Evolutionary conservation across 1,139 yeast genomes (phyloP).

Genomic region (Suhomyces panamericanus): DNA sequence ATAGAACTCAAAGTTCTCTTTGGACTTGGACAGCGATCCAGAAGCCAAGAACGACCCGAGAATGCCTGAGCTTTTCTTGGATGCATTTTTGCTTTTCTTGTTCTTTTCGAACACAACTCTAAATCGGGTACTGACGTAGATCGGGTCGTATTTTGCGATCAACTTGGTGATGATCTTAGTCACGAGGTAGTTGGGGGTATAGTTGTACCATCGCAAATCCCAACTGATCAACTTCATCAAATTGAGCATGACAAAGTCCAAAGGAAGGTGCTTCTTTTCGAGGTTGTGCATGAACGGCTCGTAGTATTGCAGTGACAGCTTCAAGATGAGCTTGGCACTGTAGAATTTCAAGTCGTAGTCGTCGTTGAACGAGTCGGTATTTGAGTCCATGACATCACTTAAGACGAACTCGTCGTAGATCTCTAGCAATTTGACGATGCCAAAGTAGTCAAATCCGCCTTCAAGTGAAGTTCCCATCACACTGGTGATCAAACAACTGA

Average conservation of each 20-base stretch:
- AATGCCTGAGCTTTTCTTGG: constrained; percentile 3
- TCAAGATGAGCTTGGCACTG: constrained; percentile 39
- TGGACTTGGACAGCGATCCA: constrained; percentile 12
- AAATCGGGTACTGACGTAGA: constrained; percentile 33
- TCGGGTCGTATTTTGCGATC: constrained; percentile 32
- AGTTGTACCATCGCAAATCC: constrained; percentile 47
- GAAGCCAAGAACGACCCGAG: constrained; percentile 18
- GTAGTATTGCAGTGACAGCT: constrained; percentile 22
- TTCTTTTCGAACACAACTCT: constrained; percentile 39
- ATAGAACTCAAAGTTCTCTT: constrained; percentile 26
- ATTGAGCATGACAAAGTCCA: constrained; percentile 38
- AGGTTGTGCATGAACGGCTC: constrained; percentile 27
- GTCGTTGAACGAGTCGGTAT: constrained; percentile 33
- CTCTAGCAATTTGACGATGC: constrained; percentile 37
- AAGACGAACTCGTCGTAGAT: constrained; percentile 44
- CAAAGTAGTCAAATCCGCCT: constrained; percentile 44
- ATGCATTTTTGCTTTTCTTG: constrained; percentile 18
- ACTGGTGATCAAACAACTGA: constrained; percentile 43
- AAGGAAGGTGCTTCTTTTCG: constrained; percentile 31
- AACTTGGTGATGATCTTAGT: constrained; percentile 32
- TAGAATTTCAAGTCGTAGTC: constrained; percentile 30
- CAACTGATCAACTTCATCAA: constrained; percentile 40
- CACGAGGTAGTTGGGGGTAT: constrained; percentile 34
- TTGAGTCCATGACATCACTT: constrained; percentile 33
- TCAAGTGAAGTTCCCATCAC: constrained; percentile 34